These are phyloP conservation scores for Paxillus rubicundulus DNA, from an alignment of 768 basidiomycete species.

Conservation along the genomic window DNA sequence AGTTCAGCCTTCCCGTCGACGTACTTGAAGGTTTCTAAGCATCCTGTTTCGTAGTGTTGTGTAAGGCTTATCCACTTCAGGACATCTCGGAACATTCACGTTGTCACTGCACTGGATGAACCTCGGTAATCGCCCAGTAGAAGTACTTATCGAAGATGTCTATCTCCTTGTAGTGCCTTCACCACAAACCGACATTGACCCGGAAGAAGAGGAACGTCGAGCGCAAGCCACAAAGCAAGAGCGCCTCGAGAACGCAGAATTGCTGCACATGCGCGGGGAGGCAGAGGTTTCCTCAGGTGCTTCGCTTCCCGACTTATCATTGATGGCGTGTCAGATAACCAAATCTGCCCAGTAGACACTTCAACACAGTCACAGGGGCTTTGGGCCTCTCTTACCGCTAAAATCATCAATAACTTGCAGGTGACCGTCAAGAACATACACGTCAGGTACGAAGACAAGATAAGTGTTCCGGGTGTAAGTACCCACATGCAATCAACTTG, in stretches of 20 bases:
- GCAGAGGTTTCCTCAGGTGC: constrained; percentile 50
- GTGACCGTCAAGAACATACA: constrained; percentile 95
- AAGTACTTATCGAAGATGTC: constrained; percentile 89
- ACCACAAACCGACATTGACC: constrained; percentile 62
- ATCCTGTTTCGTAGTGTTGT: neutral
- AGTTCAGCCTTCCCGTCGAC: constrained; percentile 93
- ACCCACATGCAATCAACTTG: neutral
- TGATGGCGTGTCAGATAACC: neutral
- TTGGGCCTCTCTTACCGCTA: constrained; percentile 76
- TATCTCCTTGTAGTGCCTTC: constrained; percentile 91
- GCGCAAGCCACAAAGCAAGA: constrained; percentile 86
- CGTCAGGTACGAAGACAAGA: constrained; percentile 91
- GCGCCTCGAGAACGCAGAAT: constrained; percentile 84
- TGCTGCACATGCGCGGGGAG: constrained; percentile 65
- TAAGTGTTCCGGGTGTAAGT: constrained; percentile 89
- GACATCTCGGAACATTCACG: constrained; percentile 83
- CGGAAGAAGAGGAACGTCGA: constrained; percentile 81
- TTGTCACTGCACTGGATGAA: constrained; percentile 89
- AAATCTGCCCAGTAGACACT: constrained; percentile 36
- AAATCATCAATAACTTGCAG: constrained; percentile 94
- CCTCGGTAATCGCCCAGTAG: constrained; percentile 84
- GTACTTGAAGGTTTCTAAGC: constrained; percentile 74
- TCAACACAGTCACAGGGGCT: constrained; percentile 81
- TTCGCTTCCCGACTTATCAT: constrained; percentile 6
- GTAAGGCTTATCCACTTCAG: constrained; percentile 35